phyloP scores from a whole-genome alignment of 352 stramenopile genomes.

The Plasmopara muralis region DNA sequence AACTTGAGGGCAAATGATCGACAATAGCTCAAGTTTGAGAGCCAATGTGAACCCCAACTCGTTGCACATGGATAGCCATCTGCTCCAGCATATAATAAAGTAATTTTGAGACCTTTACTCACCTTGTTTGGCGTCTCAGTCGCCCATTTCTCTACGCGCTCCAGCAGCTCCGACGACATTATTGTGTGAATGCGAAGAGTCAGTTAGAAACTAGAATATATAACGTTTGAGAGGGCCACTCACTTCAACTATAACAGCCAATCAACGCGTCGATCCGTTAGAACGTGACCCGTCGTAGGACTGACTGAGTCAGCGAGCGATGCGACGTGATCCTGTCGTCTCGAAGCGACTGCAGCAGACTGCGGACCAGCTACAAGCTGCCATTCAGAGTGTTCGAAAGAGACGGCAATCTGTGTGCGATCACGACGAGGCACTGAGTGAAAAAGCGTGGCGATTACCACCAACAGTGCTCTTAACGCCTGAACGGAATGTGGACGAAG shows the following conservation, averaged over 20 bases:
- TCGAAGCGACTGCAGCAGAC: slow-evolving; percentile 36
- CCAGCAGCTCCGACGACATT: slow-evolving; percentile 70
- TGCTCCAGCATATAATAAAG: neutral
- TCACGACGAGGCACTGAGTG: neutral
- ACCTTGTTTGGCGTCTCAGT: slow-evolving; percentile 64
- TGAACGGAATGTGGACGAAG: slow-evolving; percentile 2
- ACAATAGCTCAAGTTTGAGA: slow-evolving; percentile 3
- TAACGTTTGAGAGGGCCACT: slow-evolving; percentile 3
- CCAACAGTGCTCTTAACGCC: slow-evolving; percentile 14
- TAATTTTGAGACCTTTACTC: neutral
- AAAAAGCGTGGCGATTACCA: slow-evolving; percentile 14
- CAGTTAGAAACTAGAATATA: neutral
- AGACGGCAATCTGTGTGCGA: slow-evolving; percentile 1
- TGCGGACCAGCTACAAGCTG: slow-evolving; percentile 44
- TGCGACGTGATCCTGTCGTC: slow-evolving; percentile 19
- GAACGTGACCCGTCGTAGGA: slow-evolving; percentile 8
- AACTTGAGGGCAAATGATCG: neutral
- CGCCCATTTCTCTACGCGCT: slow-evolving; percentile 69
- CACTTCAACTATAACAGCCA: slow-evolving; percentile 17
- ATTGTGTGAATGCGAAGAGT: too few relatives aligned
- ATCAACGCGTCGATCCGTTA: slow-evolving; percentile 9
- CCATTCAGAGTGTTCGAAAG: slow-evolving; percentile 34
- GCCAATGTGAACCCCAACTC: neutral
- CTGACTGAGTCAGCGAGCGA: neutral
- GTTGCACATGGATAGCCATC: neutral